Base-by-base conservation (phyloP, 1,284 basidiomycete species). In the Puccinia triticina region DNA sequence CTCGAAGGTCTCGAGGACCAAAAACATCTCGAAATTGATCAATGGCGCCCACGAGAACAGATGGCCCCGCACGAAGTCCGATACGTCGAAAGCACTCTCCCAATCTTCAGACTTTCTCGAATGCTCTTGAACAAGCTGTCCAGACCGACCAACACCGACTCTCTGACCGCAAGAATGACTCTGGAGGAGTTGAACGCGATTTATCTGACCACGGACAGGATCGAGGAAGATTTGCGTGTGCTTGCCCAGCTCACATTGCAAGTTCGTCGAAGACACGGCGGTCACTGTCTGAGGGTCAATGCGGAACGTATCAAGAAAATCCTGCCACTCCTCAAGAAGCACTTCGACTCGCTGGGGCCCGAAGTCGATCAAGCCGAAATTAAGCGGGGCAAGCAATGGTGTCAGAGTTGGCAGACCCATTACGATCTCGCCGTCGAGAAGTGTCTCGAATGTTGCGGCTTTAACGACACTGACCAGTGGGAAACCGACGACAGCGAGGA, bases 61-160 rank as follows among this genome's bases (percentile, higher is more conserved):
- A 64, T 64, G 59, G 8, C 57, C n/a, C n/a, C 2, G 16, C 21
- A 29, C 23, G n/a, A 59, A n/a, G 57, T 59, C 59, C 18, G 18
- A 64, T 37, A 32, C 18, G 32, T 64, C 14, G 11, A 64, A 18
- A 3, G 5, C n/a, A 32, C 29, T 37, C 8, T 29, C 1, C 59
- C 59, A 32, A 64, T 64, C 59, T 64, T 64, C 32, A 34, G 32
- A 32, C 29, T 64, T 14, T 32, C 29, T 34, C 59, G 59, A 64
- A 18, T 64, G 10, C 29, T 64, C 32, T 64, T 64, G 59, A 64
- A 64, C 32, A 64, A 64, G 59, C 59, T 64, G 37, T 64, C 59
- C 32, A 21, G 59, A 64, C 59, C 59, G 32, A 64, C 32, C 29
- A 64, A 64, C 18, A 64, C 14, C 59, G 16, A 37, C 32, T 16